Conservation (phyloP, 2,329 filamentous ascomycete genomes). For the Fusarium miscanthi region DNA sequence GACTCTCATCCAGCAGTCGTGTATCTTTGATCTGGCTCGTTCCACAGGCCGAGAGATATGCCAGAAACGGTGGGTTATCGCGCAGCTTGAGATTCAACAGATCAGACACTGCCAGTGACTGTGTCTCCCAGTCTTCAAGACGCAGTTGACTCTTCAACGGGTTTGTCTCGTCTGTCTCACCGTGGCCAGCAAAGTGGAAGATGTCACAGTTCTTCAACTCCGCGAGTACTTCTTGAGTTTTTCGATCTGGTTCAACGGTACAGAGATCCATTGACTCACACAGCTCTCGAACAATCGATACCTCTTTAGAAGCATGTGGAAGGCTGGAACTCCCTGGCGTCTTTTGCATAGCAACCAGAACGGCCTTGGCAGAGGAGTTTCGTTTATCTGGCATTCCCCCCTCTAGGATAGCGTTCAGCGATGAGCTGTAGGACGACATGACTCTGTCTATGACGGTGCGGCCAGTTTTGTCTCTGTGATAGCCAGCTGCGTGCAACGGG, state of each 20-base stretch:
- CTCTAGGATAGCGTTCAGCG: background rate
- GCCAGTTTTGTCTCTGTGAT: background rate
- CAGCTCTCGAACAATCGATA: background rate
- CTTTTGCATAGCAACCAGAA: background rate
- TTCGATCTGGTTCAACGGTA: background rate
- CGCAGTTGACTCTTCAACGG: background rate
- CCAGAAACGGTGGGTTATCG: background rate
- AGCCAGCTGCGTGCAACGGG: background rate
- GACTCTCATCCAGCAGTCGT: background rate
- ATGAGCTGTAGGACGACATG: background rate
- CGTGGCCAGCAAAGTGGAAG: background rate
- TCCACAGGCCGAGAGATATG: background rate
- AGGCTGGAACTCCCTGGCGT: background rate
- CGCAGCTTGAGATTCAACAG: background rate
- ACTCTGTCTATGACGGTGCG: background rate
- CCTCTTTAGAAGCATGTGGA: accelerated
- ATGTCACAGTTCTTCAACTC: background rate
- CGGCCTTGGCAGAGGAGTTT: background rate
- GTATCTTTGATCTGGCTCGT: background rate
- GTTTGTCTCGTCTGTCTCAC: background rate
- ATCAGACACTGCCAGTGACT: background rate
- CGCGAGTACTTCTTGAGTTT: background rate
- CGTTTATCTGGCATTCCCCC: accelerated
- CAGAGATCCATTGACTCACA: accelerated
- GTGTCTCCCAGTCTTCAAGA: background rate